These are phyloP conservation scores for Pezicula neosporulosa DNA, from an alignment of 2,329 filamentous ascomycete genomes.

Conservation along the genomic window DNA sequence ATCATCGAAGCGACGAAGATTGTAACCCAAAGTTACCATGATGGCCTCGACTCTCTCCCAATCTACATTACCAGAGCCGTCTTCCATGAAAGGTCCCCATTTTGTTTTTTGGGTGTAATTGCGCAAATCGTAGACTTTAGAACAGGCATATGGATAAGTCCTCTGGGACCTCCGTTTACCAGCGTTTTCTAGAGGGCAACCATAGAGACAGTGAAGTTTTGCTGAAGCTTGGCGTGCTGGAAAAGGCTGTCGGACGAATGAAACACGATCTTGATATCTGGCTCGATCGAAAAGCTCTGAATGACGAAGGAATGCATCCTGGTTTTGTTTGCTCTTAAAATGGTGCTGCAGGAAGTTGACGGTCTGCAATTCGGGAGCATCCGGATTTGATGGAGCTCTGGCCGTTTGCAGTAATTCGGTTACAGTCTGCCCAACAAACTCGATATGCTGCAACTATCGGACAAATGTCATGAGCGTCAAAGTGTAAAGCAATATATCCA, in stretches of 20 bases:
- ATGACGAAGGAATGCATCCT: constrained; percentile 57
- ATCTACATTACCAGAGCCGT: constrained; percentile 60
- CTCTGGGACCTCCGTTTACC: constrained; percentile 14
- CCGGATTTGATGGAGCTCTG: constrained; percentile 25
- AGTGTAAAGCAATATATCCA: not conserved
- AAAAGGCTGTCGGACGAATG: constrained; percentile 18
- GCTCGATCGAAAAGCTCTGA: constrained; percentile 62
- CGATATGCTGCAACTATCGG: constrained; percentile 29
- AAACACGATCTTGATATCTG: constrained; percentile 26
- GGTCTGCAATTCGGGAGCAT: constrained; percentile 42
- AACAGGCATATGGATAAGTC: constrained; percentile 59
- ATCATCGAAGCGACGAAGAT: constrained; percentile 48
- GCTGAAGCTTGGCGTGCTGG: constrained; percentile 58
- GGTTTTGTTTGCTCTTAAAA: constrained; percentile 45
- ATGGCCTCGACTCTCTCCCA: constrained; percentile 80
- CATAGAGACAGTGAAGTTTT: constrained; percentile 67
- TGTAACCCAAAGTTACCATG: constrained; percentile 60
- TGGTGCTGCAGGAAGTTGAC: constrained; percentile 39
- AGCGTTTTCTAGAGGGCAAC: constrained; percentile 48
- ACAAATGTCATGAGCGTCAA: not conserved
- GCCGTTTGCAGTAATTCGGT: constrained; percentile 43
- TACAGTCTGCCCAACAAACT: constrained; percentile 45
- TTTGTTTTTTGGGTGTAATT: constrained; percentile 57
- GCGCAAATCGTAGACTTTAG: constrained; percentile 70
- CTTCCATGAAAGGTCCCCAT: constrained; percentile 71